Conservation (phyloP, 495 filamentous ascomycete species). For the Neurospora discreta region DNA sequence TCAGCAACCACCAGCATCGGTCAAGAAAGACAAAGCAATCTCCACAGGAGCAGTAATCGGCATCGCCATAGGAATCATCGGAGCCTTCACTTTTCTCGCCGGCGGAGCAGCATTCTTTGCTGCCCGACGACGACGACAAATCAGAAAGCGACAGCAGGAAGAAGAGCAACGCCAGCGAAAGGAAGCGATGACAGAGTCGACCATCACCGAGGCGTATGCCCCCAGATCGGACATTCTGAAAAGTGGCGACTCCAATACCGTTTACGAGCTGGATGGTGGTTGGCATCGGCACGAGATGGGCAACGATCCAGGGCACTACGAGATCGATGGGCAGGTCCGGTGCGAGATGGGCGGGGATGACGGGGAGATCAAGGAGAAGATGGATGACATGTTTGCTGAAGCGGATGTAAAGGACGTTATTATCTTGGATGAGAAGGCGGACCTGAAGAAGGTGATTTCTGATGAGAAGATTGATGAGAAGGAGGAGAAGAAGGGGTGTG, state of each 20-base stretch:
- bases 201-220: not conserved
- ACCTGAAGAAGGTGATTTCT: not conserved
- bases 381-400: not conserved
- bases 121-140: not conserved
- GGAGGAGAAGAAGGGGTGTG: not conserved
- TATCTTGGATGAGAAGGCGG: not conserved
- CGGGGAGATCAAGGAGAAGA: not conserved
- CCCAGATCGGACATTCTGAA: not conserved
- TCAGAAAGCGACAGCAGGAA: not conserved
- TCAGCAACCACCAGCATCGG: not conserved
- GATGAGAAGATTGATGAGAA: not conserved
- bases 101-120: conserved; percentile 4
- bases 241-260: not conserved
- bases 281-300: conserved; percentile 16
- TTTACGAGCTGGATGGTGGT: conserved; percentile 17
- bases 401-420: not conserved
- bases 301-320: conserved; percentile 5
- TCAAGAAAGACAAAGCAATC: not conserved
- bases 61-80: conserved; percentile 1
- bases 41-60: conserved; percentile 1
- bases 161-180: not conserved
- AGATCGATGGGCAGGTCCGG: conserved; percentile 16
- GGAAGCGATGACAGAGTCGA: not conserved
- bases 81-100: conserved; percentile 6
- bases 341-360: conserved; percentile 3